Evolutionary conservation across 345 rosid genomes (phyloP).

Genomic region (Leavenworthia alabamica): DNA sequence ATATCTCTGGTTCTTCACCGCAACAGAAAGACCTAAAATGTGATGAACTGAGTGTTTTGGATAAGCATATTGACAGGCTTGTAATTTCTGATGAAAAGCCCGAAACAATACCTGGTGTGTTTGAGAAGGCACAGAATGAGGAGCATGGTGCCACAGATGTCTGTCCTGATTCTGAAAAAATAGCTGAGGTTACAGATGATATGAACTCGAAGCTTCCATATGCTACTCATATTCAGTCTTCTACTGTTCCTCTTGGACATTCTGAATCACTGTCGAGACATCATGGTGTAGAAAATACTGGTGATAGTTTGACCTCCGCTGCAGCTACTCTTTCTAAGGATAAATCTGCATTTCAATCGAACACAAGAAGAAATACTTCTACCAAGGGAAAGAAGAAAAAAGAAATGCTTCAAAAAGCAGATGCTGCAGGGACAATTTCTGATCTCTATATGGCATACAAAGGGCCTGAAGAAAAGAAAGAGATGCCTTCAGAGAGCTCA

Average conservation of each 20-base stretch:
- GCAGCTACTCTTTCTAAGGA: constrained; percentile 41
- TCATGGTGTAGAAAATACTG: constrained; percentile 26
- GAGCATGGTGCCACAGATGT: constrained; percentile 25
- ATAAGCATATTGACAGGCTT: constrained; percentile 11
- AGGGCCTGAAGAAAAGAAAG: constrained; percentile 83
- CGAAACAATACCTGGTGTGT: constrained; percentile 23
- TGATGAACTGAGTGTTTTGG: constrained; percentile 32
- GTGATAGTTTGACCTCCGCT: constrained; percentile 26
- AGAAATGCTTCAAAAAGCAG: constrained; percentile 80
- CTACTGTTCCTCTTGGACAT: constrained; percentile 28
- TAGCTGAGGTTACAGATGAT: constrained; percentile 20
- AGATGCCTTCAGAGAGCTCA: constrained; percentile 30
- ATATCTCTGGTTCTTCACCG: constrained; percentile 28
- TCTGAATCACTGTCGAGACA: constrained; percentile 28
- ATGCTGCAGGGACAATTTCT: constrained; percentile 78
- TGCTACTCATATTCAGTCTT: constrained; percentile 34
- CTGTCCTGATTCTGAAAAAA: constrained; percentile 18
- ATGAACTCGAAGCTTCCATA: constrained; percentile 29
- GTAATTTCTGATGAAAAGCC: constrained; percentile 29
- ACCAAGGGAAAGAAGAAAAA: constrained; percentile 51
- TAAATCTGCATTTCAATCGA: constrained; percentile 37
- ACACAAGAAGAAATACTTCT: constrained; percentile 40
- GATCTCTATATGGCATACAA: constrained; percentile 90
- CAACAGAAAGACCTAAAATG: constrained; percentile 22
- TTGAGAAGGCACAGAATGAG: constrained; percentile 23